These are phyloP conservation scores for Trichoderma reesei DNA, from an alignment of 495 filamentous ascomycete genomes.

Conservation along the genomic window DNA sequence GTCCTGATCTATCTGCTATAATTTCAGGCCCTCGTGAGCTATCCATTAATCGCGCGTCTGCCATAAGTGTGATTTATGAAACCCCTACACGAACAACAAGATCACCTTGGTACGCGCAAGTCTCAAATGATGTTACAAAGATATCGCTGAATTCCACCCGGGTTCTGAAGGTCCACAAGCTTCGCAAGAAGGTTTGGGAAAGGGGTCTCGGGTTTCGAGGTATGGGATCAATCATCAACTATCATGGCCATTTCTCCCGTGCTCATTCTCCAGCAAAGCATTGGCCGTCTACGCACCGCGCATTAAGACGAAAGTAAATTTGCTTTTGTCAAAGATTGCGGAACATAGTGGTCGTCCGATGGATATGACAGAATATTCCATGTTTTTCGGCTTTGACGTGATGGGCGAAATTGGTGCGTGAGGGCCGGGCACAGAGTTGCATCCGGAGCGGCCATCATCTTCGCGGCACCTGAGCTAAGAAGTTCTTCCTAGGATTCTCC, in stretches of 20 bases:
- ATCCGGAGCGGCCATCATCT: neutral
- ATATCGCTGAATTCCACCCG: conserved; percentile 21
- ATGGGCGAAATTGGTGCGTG: conserved; percentile 18
- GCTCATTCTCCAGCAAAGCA: conserved; percentile 13
- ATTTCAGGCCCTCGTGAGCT: conserved; percentile 23
- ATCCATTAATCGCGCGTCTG: conserved; percentile 27
- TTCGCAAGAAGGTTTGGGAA: conserved; percentile 29
- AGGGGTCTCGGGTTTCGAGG: conserved; percentile 23
- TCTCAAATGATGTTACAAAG: conserved; percentile 16
- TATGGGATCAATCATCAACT: neutral
- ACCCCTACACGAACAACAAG: conserved; percentile 25
- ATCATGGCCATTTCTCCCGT: neutral
- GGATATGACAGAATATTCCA: conserved; percentile 20
- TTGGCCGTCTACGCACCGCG: conserved; percentile 20
- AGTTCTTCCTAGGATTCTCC: conserved; percentile 12
- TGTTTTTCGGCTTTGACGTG: conserved; percentile 24
- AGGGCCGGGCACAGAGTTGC: neutral
- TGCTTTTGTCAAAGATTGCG: conserved; percentile 20
- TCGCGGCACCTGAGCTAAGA: neutral
- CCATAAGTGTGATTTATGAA: conserved; percentile 24
- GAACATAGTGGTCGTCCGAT: conserved; percentile 15
- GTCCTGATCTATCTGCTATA: neutral
- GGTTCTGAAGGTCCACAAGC: conserved; percentile 18
- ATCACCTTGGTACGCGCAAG: conserved; percentile 27
- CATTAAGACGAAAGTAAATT: conserved; percentile 18